phyloP scores from a whole-genome alignment of 257 asterid genomes.

The Lavandula angustifolia region DNA sequence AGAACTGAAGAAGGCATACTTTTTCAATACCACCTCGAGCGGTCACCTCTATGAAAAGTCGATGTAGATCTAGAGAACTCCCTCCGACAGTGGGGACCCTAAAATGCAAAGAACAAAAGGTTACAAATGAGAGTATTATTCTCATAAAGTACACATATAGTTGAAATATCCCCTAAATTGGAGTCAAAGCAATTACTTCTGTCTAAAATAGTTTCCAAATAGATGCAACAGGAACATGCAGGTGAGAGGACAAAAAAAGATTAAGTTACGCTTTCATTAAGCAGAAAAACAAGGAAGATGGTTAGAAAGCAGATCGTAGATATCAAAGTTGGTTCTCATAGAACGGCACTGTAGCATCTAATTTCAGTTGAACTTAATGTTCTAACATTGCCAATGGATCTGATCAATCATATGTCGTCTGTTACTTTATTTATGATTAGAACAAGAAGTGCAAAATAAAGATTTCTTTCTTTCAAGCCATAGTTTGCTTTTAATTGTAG shows the following conservation, averaged over 20 bases:
- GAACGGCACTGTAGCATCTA: not conserved
- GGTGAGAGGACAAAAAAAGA: constrained; percentile 12
- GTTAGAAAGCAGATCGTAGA: not conserved
- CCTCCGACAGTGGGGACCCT: constrained; percentile 90
- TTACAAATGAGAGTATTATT: constrained; percentile 2
- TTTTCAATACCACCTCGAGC: constrained; percentile 93
- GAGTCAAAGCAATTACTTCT: not conserved
- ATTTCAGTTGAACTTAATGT: not conserved
- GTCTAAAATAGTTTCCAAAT: constrained; percentile 4
- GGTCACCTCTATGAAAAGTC: constrained; percentile 84
- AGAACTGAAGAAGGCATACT: constrained; percentile 60
- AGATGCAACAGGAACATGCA: constrained; percentile 5
- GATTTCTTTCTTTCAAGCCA: constrained; percentile 2
- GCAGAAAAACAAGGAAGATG: not conserved
- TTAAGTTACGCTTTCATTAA: not conserved
- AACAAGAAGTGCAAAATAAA: not conserved
- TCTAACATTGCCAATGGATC: not conserved
- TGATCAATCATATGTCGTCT: too few species aligned
- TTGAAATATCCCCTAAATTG: constrained; percentile 4
- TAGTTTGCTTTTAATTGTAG: too few species aligned
- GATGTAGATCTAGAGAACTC: constrained; percentile 70
- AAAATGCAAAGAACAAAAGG: constrained; percentile 28
- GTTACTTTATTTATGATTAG: constrained; percentile 7
- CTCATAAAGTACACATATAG: constrained; percentile 1
- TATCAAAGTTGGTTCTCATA: not conserved